Base-by-base conservation (phyloP, 164 flowering plant species). In the Dillenia suffruticosa region DNA sequence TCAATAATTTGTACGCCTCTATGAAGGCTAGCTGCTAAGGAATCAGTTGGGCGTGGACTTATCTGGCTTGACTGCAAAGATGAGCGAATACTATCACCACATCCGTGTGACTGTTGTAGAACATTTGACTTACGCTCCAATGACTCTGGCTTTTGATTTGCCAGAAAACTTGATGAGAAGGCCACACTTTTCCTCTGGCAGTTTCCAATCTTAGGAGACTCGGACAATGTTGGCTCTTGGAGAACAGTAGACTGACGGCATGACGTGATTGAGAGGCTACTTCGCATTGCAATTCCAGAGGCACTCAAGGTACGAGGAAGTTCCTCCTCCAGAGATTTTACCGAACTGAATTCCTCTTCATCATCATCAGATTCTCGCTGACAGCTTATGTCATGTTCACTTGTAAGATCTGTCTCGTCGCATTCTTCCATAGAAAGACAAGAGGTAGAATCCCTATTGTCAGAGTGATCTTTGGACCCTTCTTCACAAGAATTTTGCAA, bases 1-100 rank as follows among this genome's bases (percentile, higher is more conserved):
- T 88, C 95, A 56, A 95, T 90, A 47, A 95, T 87, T 77, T 88
- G 79, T 68, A 90, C 70, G 50, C 99, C 99, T 72, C 96, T 84
- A 9, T 87, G 90, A 56, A 95, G 92, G 68, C 99, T 92, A 49
- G 92, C 90, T 53, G 96, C 98, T 81, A 95, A 76, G 13, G 94
- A 84, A 46, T 91, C 89, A 10, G 99, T 75, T 11, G 92, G 84
- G 22, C 88, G 81, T 16, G 82, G 62, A 54, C 75, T 77, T 22
- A 76, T 64, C 64, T 72, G 82, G 81, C 87, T 88, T 67, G 93
- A 82, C 14, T 68, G 77, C 70, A 89, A 69, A 48, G 96, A 90
- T 46, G 92, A 82, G 26, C 77, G 69, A 12, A 79, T 55, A 13
- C 61, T 68, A 56, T 81, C 84, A 64, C 71, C 64, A 70, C 67